Base-by-base conservation (phyloP, 202 grass and related monocot genomes). In the Brachypodium distachyon region DNA sequence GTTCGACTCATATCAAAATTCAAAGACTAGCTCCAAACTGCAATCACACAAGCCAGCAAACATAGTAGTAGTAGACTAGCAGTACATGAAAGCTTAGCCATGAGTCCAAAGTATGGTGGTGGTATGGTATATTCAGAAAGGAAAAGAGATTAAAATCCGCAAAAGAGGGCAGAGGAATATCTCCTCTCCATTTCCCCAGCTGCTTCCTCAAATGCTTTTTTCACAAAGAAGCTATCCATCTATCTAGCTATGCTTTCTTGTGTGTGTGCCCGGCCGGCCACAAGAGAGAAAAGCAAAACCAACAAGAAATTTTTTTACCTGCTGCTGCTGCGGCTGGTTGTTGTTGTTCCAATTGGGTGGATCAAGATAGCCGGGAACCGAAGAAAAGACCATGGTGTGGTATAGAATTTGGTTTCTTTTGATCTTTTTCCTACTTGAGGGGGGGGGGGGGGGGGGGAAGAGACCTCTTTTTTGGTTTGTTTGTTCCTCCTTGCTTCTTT, bases 311-410 rank as follows among this genome's bases (percentile, higher is more conserved):
- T 32, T 26, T 25, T 65, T 82, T 72, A 93, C 86, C 88, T 97
- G 84, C 72, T 90, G 84, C 61, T 88, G 94, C 64, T 67, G 49
- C 49, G 19, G 49, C 49, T 52, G 49, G 49, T 1, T 52, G 49
- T 52, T 52, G 39, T 68, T 43, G 86, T 82, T 97, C 94, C 94
- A 97, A 87, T 90, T 97, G 74, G 90, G 86, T 72, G 84, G 81
- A 93, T 97, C 94, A 81, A 88, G 88, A 72, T 94, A 97, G 54
- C 83, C 50, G 52, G 94, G 91, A 93, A 94, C 91, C 66, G 94
- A 94, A 77, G 94, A 77, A 87, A 97, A 97, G 83, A 90, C 94
- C 94, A 97, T 97, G 90, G 83, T 91, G 67, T 82, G 90, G 83
- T 89, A 77, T 85, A 82, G 76, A 86, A 81, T 87, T 93, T 93